Base-by-base conservation (phyloP, 1,139 yeast genomes). In the Meyerozyma elateridarum region DNA sequence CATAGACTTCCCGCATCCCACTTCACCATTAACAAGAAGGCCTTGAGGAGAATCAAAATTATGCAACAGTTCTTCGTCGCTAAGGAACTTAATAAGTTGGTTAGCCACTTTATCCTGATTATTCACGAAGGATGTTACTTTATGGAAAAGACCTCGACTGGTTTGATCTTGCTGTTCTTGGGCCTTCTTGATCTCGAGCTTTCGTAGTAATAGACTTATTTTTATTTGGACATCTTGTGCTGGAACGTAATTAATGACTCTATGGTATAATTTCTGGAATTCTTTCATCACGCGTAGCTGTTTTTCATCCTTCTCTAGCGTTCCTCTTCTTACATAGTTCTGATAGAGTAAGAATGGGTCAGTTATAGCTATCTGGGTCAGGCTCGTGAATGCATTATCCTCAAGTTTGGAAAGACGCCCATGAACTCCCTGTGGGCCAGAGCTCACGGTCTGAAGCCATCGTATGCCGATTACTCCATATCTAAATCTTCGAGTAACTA, bases 1-100 rank as follows among this genome's bases (percentile, higher is more conserved):
- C 81, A 81, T 75, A 2, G 85, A 76, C 46, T 81, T 81, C 2
- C 89, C 89, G 47, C 84, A 77, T 0, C 88, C 88, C 3, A 81
- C 88, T 40, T 78, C 87, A 2, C 89, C 89, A 48, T 80, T 79
- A 5, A 81, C 54, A 30, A 81, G 48, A 4, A 81, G 54, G 0
- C 89, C 88, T 37, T 73, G 79, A 0, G 88, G 88, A 0, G 82
- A 63, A 2, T 70, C 60, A 39, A 76, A 65, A 35, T 71, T 66
- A n/a, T 55, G 48, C 28, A 79, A 50, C 41, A 78, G 84, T 37
- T 81, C 87, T 44, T 79, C 85, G 46, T 78, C 83, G 1, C 76
- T 67, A 18, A 81, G 51, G n/a, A 65, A 65, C 37, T 54, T 56
- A 9, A 80, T 61, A 32, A 81, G 39, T 32, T 59, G 61, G 9